Base-by-base conservation (phyloP, 768 basidiomycete genomes). In the Clavulina sp. region DNA sequence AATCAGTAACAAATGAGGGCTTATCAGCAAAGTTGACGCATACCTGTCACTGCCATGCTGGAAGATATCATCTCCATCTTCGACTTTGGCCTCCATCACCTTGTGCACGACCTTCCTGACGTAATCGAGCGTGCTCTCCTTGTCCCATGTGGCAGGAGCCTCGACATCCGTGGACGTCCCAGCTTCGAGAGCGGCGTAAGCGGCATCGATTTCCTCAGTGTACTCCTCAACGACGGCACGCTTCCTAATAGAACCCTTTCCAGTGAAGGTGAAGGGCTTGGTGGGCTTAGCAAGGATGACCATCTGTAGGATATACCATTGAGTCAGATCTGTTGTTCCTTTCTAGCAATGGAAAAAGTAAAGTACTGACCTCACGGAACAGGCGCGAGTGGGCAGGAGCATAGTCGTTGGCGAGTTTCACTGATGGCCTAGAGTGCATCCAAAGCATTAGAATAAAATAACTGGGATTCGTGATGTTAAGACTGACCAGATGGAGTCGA, bases 11-110 rank as follows among this genome's bases (percentile, higher is more conserved):
- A 29, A 6, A 5, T 19, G 23, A 4, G 30, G 4, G 41, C 9
- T 13, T 5, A 23, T 23, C 44, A 18, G 41, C 19, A 6, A 24
- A 21, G 16, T 16, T 29, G 30, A 49, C 13, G 48, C 55, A 16
- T 29, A 44, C 41, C 55, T 53, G 21, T 70, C 68, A 47, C 69
- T 68, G 3, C 70, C 70, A 33, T 63, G 50, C 44, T 65, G 62
- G 54, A 71, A 70, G 26, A 72, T 50, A 50, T 70, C 68, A 19
- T 64, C 66, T 1, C 56, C 53, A 52, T 71, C 69, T 3, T 49
- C 46, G 9, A 67, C 46, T 1, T 50, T 33, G 2, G n/a, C 29
- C 1, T 23, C 36, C 56, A 72, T 47, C 5, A 71, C 63, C n/a
- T 60, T 63, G 19, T 54, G 34, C n/a, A 73, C 64, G 7, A 65